Base-by-base conservation (phyloP, 2,329 filamentous ascomycete genomes). In the Domatiomyces globalis region DNA sequence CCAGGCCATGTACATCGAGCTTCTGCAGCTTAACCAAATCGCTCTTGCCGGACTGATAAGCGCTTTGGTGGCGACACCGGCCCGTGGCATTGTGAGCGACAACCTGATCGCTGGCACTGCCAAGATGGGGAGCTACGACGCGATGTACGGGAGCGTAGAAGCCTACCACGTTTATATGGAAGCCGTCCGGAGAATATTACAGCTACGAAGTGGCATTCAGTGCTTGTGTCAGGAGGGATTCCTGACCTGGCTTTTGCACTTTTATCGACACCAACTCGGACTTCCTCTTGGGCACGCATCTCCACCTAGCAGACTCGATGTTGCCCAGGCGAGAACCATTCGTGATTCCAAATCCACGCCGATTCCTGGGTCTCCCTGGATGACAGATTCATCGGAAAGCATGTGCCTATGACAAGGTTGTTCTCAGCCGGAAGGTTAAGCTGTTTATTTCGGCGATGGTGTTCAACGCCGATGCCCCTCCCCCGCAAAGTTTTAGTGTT, bases 81-180 rank as follows among this genome's bases (percentile, higher is more conserved):
- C 36, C 20, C 22, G 33, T 22, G 49, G 25, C n/a, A 22, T 18
- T 4, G 20, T 45, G n/a, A 39, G 45, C 1, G 52, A 75, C 56
- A 67, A 67, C 12, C 54, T 74, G 29, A 67, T 76, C 48, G 70
- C 69, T 7, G 72, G 73, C 2, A 71, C 74, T 3, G 71, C 71
- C 33, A 72, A 73, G 55, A 73, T 77, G 72, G 73, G 73, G 8
- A 71, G 69, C 54, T 76, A 73, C 58, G 74, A 77, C 57, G 72
- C 72, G n/a, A 70, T 75, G 54, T 74, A 70, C 55, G 73, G 73
- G 19, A 65, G 67, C 18, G 57, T 65, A 18, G 59, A 64, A 2
- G 65, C 66, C 12, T 76, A 71, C 53, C 61, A 66, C 48, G 67
- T 69, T 2, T 73, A 77, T 62, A 76, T 76, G 73, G 62, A 63